These are phyloP conservation scores for Metschnikowia koreensis DNA, from an alignment of 805 yeast species.

Conservation along the genomic window DNA sequence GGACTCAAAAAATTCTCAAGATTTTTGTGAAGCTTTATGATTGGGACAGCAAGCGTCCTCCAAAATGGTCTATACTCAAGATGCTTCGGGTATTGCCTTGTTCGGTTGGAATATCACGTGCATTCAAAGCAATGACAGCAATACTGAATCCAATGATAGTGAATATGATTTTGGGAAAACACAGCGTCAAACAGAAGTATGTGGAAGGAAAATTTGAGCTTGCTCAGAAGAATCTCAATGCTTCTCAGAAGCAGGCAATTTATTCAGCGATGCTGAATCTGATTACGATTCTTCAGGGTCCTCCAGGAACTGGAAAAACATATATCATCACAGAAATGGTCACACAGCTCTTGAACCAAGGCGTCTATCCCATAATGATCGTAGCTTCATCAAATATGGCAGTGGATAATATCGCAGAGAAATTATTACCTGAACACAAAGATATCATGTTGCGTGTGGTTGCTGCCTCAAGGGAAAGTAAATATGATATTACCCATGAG, in stretches of 20 bases:
- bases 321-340: conserved; percentile 89
- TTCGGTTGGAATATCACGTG: not conserved
- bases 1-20: not conserved
- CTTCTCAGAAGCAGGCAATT: conserved; percentile 78
- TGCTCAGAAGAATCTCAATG: conserved; percentile 51
- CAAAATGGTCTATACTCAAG: not conserved
- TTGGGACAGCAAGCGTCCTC: not conserved
- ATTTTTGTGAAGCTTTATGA: not conserved
- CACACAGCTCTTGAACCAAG: conserved; percentile 63
- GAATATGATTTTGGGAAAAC: not conserved
- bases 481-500: not conserved
- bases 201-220: conserved; percentile 20
- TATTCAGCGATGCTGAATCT: conserved; percentile 17
- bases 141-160: not conserved
- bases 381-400: conserved; percentile 96
- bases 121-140: not conserved
- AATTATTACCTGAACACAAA: conserved; percentile 75
- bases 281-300: conserved; percentile 59
- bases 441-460: conserved; percentile 53
- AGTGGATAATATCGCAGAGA: conserved; percentile 82
- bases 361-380: conserved; percentile 66
- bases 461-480: not conserved
- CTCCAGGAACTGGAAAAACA: conserved; percentile 91
- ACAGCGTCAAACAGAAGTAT: conserved; percentile 16
- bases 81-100: not conserved